A percentile compares a stretch with the other conserved stretches of the same genome.
Evolutionary conservation across 2,329 filamentous ascomycete species (phyloP).

Genomic region (Pezicula neosporulosa): DNA sequence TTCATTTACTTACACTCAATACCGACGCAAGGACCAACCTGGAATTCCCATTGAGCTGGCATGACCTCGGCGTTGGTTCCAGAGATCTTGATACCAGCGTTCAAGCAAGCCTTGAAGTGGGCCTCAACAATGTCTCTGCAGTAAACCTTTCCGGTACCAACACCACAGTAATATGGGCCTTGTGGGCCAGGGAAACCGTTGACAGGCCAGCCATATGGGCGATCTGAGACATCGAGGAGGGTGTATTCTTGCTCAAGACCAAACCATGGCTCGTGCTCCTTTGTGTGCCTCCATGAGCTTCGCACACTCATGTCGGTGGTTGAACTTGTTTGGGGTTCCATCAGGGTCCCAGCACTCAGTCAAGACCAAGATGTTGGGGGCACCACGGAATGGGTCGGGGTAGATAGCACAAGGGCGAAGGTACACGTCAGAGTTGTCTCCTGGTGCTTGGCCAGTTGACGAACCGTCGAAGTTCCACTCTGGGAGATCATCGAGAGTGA

Average conservation of each 20-base stretch:
- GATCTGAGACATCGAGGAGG: conserved; percentile 78
- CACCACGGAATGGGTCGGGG: conserved; percentile 86
- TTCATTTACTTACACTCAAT: conserved; percentile 64
- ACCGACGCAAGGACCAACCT: conserved; percentile 85
- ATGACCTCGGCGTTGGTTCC: conserved; percentile 99
- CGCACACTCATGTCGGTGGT: conserved; percentile 89
- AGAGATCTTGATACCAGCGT: conserved; percentile 87
- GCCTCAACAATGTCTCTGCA: conserved; percentile 97
- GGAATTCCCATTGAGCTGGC: conserved; percentile 97
- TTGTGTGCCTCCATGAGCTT: conserved; percentile 88
- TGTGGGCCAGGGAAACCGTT: conserved; percentile 77
- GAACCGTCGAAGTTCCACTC: conserved; percentile 88
- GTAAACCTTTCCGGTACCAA: conserved; percentile 94
- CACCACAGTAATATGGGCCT: conserved; percentile 97
- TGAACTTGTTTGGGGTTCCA: conserved; percentile 96
- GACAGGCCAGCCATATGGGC: conserved; percentile 89
- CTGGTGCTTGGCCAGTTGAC: conserved; percentile 86
- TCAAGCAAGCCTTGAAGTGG: conserved; percentile 83
- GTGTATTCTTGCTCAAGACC: conserved; percentile 98
- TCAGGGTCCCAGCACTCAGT: conserved; percentile 93
- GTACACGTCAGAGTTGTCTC: conserved; percentile 97
- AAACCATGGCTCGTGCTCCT: conserved; percentile 88
- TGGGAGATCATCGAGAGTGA: conserved; percentile 59
- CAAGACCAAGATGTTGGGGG: conserved; percentile 91
- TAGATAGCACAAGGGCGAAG: conserved; percentile 85